Base-by-base conservation (phyloP, 164 flowering plant species). In the Berberis vulgaris region DNA sequence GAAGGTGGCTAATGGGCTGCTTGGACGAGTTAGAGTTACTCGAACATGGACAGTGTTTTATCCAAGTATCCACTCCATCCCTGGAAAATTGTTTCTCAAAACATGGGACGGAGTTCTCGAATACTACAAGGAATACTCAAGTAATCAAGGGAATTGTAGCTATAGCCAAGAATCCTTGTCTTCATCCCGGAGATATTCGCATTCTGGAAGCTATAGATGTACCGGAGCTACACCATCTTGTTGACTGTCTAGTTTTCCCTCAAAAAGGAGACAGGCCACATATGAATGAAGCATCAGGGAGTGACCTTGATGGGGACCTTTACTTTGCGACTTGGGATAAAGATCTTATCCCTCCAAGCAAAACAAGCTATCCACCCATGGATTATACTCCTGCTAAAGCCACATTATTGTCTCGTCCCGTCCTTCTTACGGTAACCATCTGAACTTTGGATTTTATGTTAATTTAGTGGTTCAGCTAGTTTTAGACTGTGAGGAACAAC, bases 1-100 rank as follows among this genome's bases (percentile, higher is more conserved):
- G 97, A 52, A 81, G 97, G 76, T 91, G 96, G 97, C 69, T 91
- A 76, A 84, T 95, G 89, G 99, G 97, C 1, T 84, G 90, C 74
- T 71, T 95, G 41, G 99, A 95, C 66, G 99, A 95, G 72, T 59
- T 80, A 2, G 97, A 78, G 45, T 83, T 83, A n/a, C 95, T 95
- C 60, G 90, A 89, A 65, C 79, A 85, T 65, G 97, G 97, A 9
- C 96, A 89, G 63, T 95, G 99, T 75, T 95, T 89, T 67, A 72
- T 95, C 60, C 99, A 91, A 76, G 87, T 85, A n/a, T 95, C 99
- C 1, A 74, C 40, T 5, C 93, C 94, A 45, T 79, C 81, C 3
- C 59, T 89, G 43, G 94, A 85, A 63, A 80, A 81, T 58, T 83
- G 89, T 68, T 91, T 95, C 65, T 67, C 72, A 4, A 81, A 83